Evolutionary conservation across 768 basidiomycete genomes (phyloP), one percentile per base, ranked within the genome.

Genomic region (Coprinellus micaceus): DNA sequence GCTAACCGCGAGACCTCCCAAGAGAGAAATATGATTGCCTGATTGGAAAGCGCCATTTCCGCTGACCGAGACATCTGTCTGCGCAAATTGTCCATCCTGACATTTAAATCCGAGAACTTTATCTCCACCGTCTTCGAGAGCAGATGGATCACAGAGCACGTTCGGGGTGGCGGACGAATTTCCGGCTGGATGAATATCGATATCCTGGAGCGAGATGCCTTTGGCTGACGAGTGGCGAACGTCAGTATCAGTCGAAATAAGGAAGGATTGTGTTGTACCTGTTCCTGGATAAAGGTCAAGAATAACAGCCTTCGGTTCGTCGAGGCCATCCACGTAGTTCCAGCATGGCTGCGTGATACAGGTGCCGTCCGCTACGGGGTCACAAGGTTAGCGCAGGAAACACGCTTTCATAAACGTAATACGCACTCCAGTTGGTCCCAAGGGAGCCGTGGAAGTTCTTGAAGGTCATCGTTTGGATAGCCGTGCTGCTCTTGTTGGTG

Each of bases 291-390:
- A 74, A 11, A 74, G 56, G 54, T 74, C 71, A 24, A 74, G 68
- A n/a, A 76, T 71, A 39, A 74, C 67, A 10, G 65, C 67, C 40
- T 72, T 67, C 9, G 69, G 69, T 25, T 66, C 63, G 44, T 71
- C 68, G 22, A 69, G 65, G 47, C 73, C 73, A 13, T 64, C 45
- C 44, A 74, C 66, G 43, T 63, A 72, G 57, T 75, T 75, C 74
- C 74, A 75, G 62, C 73, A 75, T 7, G 71, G 71, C 28, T 64
- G 64, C 52, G 67, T 71, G 52, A 75, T 71, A 57, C 74, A 75
- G 17, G 71, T 70, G 51, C 71, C 71, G 52, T 74, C 73, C 25
- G 73, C 73, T 74, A 26, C 12, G 43, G 33, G 19, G 43, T 28
- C 21, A 24, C 24, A 30, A 54, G 17, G 53, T 53, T 39, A 53